Percentiles rank a stretch among this genome's conserved stretches.
These are phyloP conservation scores for Pelargonium nanum DNA, from an alignment of 345 rosid genomes.

Conservation along the genomic window DNA sequence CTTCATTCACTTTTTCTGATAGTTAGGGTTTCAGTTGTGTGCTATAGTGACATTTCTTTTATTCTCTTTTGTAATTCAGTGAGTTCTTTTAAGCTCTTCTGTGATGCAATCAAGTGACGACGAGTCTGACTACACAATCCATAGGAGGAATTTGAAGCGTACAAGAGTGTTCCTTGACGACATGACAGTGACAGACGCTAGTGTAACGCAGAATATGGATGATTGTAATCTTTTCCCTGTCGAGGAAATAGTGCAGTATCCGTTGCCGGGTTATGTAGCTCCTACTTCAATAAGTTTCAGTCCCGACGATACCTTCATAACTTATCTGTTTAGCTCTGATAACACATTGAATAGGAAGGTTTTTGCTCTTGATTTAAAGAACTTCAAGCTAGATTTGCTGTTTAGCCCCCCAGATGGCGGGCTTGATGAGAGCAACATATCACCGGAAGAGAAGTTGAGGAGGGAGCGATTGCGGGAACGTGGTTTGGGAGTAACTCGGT, in stretches of 20 bases:
- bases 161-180: slow-evolving; percentile 24
- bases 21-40: background rate
- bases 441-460: slow-evolving; percentile 79
- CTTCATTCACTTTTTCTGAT: background rate
- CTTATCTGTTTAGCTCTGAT: slow-evolving; percentile 74
- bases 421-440: slow-evolving; percentile 77
- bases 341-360: slow-evolving; percentile 59
- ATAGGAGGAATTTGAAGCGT: slow-evolving; percentile 41
- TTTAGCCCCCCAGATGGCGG: slow-evolving; percentile 90
- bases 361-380: slow-evolving; percentile 51
- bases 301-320: slow-evolving; percentile 60
- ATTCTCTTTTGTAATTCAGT: slow-evolving; percentile 8
- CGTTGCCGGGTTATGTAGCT: slow-evolving; percentile 77
- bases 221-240: slow-evolving; percentile 44
- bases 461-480: slow-evolving; percentile 89
- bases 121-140: too few relatives aligned
- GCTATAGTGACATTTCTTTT: background rate
- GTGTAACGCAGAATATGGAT: slow-evolving; percentile 23
- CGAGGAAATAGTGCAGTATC: slow-evolving; percentile 80
- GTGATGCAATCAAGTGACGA: slow-evolving; percentile 54
- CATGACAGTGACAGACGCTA: slow-evolving; percentile 46
- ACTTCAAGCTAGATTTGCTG: slow-evolving; percentile 44
- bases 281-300: slow-evolving; percentile 77
- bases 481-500: slow-evolving; percentile 85
- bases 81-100: slow-evolving; percentile 14